Evolutionary conservation across 805 yeast species (phyloP).

Genomic region (Cyberlindnera amylophila): DNA sequence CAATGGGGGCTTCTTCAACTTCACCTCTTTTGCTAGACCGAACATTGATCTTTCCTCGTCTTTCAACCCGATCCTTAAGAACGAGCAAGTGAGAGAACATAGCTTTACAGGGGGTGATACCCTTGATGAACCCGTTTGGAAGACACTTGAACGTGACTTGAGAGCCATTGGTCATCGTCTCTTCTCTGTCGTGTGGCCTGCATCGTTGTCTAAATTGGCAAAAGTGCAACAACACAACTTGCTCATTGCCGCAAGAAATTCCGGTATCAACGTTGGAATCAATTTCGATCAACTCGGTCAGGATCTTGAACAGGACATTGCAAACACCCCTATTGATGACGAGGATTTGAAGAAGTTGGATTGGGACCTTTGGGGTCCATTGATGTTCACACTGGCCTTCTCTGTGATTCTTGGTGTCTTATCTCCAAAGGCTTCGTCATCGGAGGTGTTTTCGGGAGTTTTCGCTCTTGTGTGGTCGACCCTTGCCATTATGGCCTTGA

Average conservation of each 20-base stretch:
- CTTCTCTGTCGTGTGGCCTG: constrained; percentile 41
- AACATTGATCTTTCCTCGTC: constrained; percentile 30
- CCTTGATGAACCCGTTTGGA: constrained; percentile 62
- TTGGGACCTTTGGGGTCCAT: constrained; percentile 73
- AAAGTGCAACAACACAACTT: constrained; percentile 30
- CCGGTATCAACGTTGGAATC: constrained; percentile 29
- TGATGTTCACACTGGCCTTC: constrained; percentile 54
- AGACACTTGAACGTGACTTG: constrained; percentile 48
- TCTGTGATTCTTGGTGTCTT: constrained; percentile 41
- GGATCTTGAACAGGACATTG: constrained; percentile 26
- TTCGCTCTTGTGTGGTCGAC: constrained; percentile 64
- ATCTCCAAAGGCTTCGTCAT: constrained; percentile 31
- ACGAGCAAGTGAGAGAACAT: constrained; percentile 28
- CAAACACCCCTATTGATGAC: constrained; percentile 24
- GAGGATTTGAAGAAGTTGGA: constrained; percentile 33
- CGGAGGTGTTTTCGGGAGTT: constrained; percentile 60
- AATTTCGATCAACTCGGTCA: constrained; percentile 28
- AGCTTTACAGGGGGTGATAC: constrained; percentile 62
- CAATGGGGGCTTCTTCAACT: constrained; percentile 25
- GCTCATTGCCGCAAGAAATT: constrained; percentile 27
- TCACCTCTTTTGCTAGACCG: constrained; percentile 27
- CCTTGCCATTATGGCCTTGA: constrained; percentile 55
- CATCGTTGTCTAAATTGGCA: constrained; percentile 28
- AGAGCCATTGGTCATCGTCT: constrained; percentile 40
- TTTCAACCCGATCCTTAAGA: constrained; percentile 30